phyloP scores from a whole-genome alignment of 192 early-diverging fungal genomes.

The Coemansia furcata region DNA sequence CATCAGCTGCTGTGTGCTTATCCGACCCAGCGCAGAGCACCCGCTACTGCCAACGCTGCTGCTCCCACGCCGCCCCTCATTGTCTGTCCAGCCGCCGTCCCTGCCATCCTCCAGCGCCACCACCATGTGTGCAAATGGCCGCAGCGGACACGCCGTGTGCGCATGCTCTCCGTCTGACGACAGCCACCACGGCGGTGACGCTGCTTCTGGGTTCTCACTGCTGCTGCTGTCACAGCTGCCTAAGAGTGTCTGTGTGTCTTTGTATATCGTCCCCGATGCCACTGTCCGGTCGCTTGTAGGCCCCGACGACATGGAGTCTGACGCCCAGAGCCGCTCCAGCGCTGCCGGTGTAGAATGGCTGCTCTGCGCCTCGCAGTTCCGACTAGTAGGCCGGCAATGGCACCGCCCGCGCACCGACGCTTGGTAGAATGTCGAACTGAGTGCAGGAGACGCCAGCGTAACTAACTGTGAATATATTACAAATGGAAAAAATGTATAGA shows the following conservation, averaged over 20 bases:
- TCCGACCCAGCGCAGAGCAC: background rate
- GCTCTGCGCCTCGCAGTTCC: background rate
- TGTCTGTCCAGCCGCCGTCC: constrained; percentile 6
- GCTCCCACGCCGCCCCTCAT: background rate
- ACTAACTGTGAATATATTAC: background rate
- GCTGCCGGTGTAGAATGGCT: background rate
- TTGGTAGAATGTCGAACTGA: background rate
- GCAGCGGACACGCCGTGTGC: constrained; percentile 48
- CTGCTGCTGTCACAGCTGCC: background rate
- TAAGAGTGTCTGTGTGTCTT: background rate
- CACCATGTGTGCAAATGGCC: constrained; percentile 53
- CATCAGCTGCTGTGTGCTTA: constrained; percentile 20
- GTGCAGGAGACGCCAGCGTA: constrained; percentile 10
- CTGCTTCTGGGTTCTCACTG: background rate
- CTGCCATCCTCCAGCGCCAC: constrained; percentile 23
- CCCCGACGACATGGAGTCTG: background rate
- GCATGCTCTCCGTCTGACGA: constrained; percentile 45
- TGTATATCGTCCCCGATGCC: constrained; percentile 9
- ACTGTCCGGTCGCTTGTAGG: background rate
- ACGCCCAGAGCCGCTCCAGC: background rate
- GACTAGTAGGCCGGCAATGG: background rate
- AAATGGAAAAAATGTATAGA: background rate
- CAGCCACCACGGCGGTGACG: constrained; percentile 40
- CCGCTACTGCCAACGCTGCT: background rate
- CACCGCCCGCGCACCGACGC: background rate